Evolutionary conservation across 108 stramenopile species (phyloP).

Genomic region (Epithemia pelagica): DNA sequence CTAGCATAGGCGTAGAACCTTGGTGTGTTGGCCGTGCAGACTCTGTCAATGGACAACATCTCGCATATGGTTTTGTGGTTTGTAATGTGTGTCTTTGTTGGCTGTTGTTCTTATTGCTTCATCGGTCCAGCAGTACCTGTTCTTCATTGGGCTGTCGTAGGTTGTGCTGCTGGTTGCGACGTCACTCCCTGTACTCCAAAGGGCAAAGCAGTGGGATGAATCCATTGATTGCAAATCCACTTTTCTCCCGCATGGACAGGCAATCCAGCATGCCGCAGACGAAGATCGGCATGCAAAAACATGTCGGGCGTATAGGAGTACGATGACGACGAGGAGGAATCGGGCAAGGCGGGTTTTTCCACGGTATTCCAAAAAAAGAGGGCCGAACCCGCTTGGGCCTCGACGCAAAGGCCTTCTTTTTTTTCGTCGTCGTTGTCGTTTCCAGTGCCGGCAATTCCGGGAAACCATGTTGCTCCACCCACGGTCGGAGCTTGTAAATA

Average conservation of each 20-base stretch:
- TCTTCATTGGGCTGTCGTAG: too few species aligned
- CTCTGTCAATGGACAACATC: too few species aligned
- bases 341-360: conserved; percentile 26
- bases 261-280: conserved; percentile 33
- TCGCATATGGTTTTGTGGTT: too few species aligned
- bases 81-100: too few species aligned
- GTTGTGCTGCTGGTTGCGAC: too few species aligned
- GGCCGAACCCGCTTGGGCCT: conserved; percentile 26
- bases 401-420: not conserved
- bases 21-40: too few species aligned
- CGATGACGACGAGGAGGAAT: too few species aligned
- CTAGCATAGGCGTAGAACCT: too few species aligned
- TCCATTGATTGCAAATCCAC: conserved; percentile 40
- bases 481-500: conserved; percentile 22
- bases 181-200: too few species aligned
- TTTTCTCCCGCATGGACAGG: conserved; percentile 31
- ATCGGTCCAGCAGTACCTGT: too few species aligned
- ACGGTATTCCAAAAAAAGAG: conserved; percentile 44
- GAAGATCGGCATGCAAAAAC: conserved; percentile 28
- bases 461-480: conserved; percentile 40
- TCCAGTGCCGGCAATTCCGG: conserved; percentile 10
- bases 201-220: conserved; percentile 32
- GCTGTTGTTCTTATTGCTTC: too few species aligned
- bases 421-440: not conserved
- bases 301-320: conserved; percentile 25